Percentiles rank a stretch among this genome's conserved stretches.
phyloP scores from a whole-genome alignment of 179 eudicot genomes.

The Silene vulgaris region DNA sequence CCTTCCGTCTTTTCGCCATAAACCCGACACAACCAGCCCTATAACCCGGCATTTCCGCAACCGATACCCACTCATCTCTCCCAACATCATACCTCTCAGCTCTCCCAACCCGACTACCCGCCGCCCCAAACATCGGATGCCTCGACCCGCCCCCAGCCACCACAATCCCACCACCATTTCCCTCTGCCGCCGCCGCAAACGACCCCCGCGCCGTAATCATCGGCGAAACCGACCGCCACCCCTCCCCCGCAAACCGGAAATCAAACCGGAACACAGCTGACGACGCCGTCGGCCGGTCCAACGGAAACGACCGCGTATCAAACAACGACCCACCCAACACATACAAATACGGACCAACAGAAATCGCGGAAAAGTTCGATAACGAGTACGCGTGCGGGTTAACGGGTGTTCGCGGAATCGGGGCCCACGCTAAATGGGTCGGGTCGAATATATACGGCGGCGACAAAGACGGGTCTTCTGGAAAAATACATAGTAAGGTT shows the following conservation, averaged over 20 bases:
- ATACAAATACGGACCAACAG: constrained; percentile 43
- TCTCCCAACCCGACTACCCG: constrained; percentile 68
- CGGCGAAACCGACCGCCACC: constrained; percentile 47
- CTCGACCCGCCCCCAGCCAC: constrained; percentile 94
- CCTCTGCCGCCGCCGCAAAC: constrained; percentile 57
- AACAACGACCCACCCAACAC: constrained; percentile 81
- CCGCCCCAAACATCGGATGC: constrained; percentile 75
- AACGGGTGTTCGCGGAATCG: constrained; percentile 74
- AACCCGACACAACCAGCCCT: constrained; percentile 95
- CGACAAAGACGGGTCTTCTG: constrained; percentile 67
- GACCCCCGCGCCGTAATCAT: constrained; percentile 87
- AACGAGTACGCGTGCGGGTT: constrained; percentile 73
- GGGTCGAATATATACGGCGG: constrained; percentile 71
- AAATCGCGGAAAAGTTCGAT: constrained; percentile 56
- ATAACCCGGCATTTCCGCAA: constrained; percentile 61
- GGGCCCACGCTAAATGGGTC: constrained; percentile 47
- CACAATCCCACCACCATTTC: constrained; percentile 33
- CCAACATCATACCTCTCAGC: constrained; percentile 72
- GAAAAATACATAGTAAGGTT: constrained; percentile 62
- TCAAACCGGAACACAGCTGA: constrained; percentile 47
- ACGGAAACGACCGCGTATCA: constrained; percentile 69
- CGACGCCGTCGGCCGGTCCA: constrained; percentile 65
- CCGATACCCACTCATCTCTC: constrained; percentile 60
- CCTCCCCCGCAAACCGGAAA: constrained; percentile 13
- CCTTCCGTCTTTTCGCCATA: constrained; percentile 24